Base-by-base conservation (phyloP, 768 basidiomycete genomes). In the Suillus decipiens region DNA sequence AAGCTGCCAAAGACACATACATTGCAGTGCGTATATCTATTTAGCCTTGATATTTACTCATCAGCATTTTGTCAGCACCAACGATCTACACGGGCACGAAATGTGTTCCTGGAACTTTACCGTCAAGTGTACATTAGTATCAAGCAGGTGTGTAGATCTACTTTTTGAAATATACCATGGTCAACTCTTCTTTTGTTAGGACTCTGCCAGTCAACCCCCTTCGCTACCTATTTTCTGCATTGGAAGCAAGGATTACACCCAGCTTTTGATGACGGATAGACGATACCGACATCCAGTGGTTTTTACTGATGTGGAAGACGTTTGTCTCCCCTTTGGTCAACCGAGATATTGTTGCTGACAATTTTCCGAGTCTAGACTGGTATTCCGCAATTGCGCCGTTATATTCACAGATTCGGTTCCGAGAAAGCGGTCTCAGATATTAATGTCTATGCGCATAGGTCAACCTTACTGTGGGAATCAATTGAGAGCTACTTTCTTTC, bases 401-500 rank as follows among this genome's bases (percentile, higher is more conserved):
- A 53, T 11, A 53, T 53, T 33, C 31, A 53, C 5, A 19, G 33
- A 11, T 53, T 53, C 12, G 51, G 51, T n/a, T 53, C 5, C 17
- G 19, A 19, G 19, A 33, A 33, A 53, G 31, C 19, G 5, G 10
- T 53, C 5, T 53, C 31, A 33, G 51, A 33, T 2, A 53, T 53
- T 31, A 33, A 19, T 31, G 5, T 17, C 19, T 5, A 33, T 2
- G 31, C 19, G 10, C 17, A 33, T 4, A 53, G 28, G 19, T 53
- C 31, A 11, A n/a, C 5, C 6, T 53, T n/a, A 1, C 19, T 53
- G 11, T 53, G 51, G 51, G 51, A 53, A 53, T 33, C 31, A 7
- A 53, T 53, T 3, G 51, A 53, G 31, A 53, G 51, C 6, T 53
- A 33, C 19, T 53, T 53, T 33, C 51, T 53, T 53, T 53, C 51